Evolutionary conservation across 192 early-diverging fungal genomes (phyloP).

Genomic region (Coemansia sp.): DNA sequence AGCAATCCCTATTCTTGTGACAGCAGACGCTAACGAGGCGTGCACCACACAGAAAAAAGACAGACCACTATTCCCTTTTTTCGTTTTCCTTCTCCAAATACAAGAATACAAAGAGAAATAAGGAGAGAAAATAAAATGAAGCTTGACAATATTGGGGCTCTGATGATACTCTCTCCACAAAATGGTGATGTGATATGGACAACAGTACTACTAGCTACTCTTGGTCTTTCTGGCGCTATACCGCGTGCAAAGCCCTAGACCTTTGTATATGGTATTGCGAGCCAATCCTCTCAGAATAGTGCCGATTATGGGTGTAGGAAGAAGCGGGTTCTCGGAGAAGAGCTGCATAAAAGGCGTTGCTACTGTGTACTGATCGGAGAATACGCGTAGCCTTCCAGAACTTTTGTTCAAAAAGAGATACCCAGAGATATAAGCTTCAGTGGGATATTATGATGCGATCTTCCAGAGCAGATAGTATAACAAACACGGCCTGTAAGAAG

Average conservation of each 20-base stretch:
- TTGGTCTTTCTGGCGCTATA: neutral
- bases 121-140: neutral
- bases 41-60: neutral
- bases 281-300: neutral
- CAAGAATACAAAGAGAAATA: neutral
- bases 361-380: neutral
- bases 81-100: neutral
- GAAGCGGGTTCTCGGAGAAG: neutral
- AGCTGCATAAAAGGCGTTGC: neutral
- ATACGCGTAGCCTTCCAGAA: neutral
- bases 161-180: too few species aligned
- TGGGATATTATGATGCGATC: neutral
- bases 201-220: too few species aligned
- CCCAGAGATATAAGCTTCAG: neutral
- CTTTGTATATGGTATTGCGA: neutral
- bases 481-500: too few species aligned
- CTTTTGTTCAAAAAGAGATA: neutral
- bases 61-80: neutral
- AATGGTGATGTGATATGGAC: too few species aligned
- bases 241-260: neutral
- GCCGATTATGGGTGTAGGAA: neutral
- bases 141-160: too few species aligned
- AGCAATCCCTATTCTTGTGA: neutral
- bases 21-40: conserved; percentile 1
- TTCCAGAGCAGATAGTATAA: neutral